Base-by-base conservation (phyloP, 768 basidiomycete genomes). In the Amanita inopinata region DNA sequence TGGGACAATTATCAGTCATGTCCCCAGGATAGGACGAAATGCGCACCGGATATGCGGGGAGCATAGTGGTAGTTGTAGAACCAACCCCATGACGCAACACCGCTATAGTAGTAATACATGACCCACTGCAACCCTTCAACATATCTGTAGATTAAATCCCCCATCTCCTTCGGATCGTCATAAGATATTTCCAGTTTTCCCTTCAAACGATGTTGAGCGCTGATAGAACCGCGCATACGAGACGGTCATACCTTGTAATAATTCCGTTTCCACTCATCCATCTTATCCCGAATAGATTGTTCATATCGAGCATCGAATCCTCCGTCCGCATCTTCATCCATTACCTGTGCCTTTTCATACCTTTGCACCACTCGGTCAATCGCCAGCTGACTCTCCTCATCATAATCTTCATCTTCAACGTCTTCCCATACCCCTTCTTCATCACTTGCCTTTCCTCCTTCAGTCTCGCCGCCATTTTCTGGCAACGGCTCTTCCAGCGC, bases 21-120 rank as follows among this genome's bases (percentile, higher is more conserved):
- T 9, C 27, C 18, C 2, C 33, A 6, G 24, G 19, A 17, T 24
- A 25, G 33, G 24, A 27, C 14, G 11, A 4, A 11, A 56, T 71
- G 40, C 43, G 3, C 53, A 93, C 94, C 94, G 14, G 91, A 90
- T 43, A 98, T 97, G 20, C 92, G 79, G 15, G 96, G 96, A 0
- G 96, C 86, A 59, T 93, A 99, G 57, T 99, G 94, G 59, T 97
- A 98, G 60, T 93, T 69, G 63, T 98, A 98, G 67, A 94, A 99
- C 96, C 96, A 98, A 15, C 88, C 76, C 96, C 96, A 99, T 11
- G 90, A 93, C 4, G 91, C 86, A 12, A 98, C 92, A 4, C 96
- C 96, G 48, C 85, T 78, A 60, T 97, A 98, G 59, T 99, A 99
- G 61, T 99, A 99, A 56, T 91, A 86, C 84, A 99, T 87, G 23